Percentiles rank a stretch among this genome's conserved stretches.
Evolutionary conservation across 768 basidiomycete species (phyloP).

Genomic region (Coprinopsis sp.): DNA sequence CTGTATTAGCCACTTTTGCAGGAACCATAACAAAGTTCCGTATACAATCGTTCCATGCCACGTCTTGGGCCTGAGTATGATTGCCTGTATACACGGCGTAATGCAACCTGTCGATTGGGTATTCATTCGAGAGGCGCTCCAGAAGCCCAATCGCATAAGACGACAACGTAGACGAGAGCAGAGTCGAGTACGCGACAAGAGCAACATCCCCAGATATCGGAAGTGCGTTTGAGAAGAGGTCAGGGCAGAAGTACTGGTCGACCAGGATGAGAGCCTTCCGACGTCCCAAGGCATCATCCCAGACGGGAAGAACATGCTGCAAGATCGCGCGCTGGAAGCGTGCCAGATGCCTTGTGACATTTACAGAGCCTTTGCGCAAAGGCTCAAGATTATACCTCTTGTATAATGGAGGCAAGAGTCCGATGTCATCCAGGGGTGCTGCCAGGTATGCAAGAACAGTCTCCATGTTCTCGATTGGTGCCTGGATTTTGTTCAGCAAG

Average conservation of each 20-base stretch:
- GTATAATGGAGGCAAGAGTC: slow-evolving; percentile 58
- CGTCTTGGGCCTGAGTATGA: slow-evolving; percentile 21
- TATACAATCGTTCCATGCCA: slow-evolving; percentile 76
- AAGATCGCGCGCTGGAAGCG: slow-evolving; percentile 63
- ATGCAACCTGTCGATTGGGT: slow-evolving; percentile 68
- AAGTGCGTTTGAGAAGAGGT: slow-evolving; percentile 48
- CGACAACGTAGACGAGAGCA: slow-evolving; percentile 44
- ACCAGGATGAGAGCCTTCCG: slow-evolving; percentile 41
- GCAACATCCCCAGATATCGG: slow-evolving; percentile 49
- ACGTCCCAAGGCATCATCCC: slow-evolving; percentile 55
- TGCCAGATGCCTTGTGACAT: slow-evolving; percentile 40
- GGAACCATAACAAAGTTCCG: slow-evolving; percentile 63
- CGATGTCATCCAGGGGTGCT: slow-evolving; percentile 51
- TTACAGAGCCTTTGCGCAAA: slow-evolving; percentile 27
- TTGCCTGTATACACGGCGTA: slow-evolving; percentile 36
- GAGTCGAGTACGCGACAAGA: slow-evolving; percentile 57
- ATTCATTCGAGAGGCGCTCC: slow-evolving; percentile 49
- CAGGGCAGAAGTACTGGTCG: slow-evolving; percentile 74
- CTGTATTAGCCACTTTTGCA: slow-evolving; percentile 71
- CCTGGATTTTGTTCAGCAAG: slow-evolving; percentile 40
- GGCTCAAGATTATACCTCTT: slow-evolving; percentile 37
- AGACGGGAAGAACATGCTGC: slow-evolving; percentile 61
- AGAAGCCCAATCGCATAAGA: slow-evolving; percentile 51
- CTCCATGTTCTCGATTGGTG: slow-evolving; percentile 43
- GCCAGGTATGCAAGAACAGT: slow-evolving; percentile 53